These are phyloP conservation scores for Phytophthora chlamydospora DNA, from an alignment of 352 stramenopile species.

Conservation along the genomic window DNA sequence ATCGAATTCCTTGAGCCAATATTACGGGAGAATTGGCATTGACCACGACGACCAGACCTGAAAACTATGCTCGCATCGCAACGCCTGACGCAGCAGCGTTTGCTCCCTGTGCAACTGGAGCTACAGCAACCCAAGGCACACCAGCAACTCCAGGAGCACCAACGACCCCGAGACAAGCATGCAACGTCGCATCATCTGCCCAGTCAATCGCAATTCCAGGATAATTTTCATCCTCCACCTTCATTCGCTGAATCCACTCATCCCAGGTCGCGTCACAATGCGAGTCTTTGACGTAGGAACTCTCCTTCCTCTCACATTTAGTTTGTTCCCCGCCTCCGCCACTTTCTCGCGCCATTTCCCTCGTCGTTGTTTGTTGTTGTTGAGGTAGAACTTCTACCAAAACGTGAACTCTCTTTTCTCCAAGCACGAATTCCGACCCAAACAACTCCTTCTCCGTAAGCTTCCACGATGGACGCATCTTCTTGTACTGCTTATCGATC, in stretches of 20 bases:
- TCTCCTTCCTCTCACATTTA: too few species aligned
- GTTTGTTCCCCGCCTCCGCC: too few species aligned
- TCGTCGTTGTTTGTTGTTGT: neutral
- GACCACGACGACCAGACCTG: constrained; percentile 12
- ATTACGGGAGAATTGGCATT: constrained; percentile 14
- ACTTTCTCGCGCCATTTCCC: too few species aligned
- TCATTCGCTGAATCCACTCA: constrained; percentile 11
- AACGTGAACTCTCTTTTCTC: constrained; percentile 32
- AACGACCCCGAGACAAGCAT: constrained; percentile 20
- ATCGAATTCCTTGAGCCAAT: too few species aligned
- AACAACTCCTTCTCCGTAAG: constrained; percentile 29
- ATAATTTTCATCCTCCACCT: constrained; percentile 5
- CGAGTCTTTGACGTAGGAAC: constrained; percentile 17
- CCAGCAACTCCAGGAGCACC: constrained; percentile 4
- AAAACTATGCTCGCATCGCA: constrained; percentile 14
- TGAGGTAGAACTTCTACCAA: constrained; percentile 19
- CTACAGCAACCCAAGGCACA: too few species aligned
- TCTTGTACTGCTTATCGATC: constrained; percentile 23
- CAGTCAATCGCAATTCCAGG: constrained; percentile 16
- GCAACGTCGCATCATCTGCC: constrained; percentile 13
- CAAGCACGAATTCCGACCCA: constrained; percentile 25
- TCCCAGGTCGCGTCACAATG: constrained; percentile 10
- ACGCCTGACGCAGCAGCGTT: constrained; percentile 11
- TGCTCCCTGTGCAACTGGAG: constrained; percentile 13
- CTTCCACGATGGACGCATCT: constrained; percentile 23